Percentiles rank a stretch among this genome's conserved stretches.
phyloP scores from a whole-genome alignment of 2,329 filamentous ascomycete species.

The Diplodia seriata region DNA sequence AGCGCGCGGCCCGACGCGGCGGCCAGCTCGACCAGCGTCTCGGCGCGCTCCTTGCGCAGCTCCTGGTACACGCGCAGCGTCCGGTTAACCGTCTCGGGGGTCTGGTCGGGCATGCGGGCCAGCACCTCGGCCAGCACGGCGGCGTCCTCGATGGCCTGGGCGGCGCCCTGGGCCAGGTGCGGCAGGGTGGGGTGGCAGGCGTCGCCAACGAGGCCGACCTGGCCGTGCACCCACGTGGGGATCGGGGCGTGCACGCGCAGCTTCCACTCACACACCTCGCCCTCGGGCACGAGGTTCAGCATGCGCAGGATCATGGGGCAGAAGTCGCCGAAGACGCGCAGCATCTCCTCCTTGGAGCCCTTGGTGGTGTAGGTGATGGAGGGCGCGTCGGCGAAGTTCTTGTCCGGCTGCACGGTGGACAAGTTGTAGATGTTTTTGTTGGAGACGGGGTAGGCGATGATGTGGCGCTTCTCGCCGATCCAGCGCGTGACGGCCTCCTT shows the following conservation, averaged over 20 bases:
- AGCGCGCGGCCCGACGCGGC: constrained; percentile 61
- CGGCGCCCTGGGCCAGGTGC: constrained; percentile 69
- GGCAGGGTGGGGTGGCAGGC: constrained; percentile 69
- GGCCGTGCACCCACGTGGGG: constrained; percentile 65
- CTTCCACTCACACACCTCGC: constrained; percentile 73
- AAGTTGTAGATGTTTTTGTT: constrained; percentile 72
- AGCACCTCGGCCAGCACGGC: constrained; percentile 63
- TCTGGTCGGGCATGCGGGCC: constrained; percentile 54
- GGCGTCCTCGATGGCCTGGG: constrained; percentile 70
- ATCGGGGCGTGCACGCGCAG: constrained; percentile 67
- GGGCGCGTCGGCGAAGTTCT: constrained; percentile 63
- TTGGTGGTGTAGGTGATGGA: constrained; percentile 69
- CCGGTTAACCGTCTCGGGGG: constrained; percentile 56
- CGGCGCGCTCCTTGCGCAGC: constrained; percentile 63
- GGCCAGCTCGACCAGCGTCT: constrained; percentile 63
- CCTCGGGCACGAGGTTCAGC: constrained; percentile 67
- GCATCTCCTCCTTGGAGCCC: constrained; percentile 66
- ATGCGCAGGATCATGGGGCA: constrained; percentile 67
- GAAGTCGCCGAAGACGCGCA: constrained; percentile 66
- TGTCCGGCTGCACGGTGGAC: constrained; percentile 67
- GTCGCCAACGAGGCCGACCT: constrained; percentile 63
- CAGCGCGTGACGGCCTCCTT: constrained; percentile 73
- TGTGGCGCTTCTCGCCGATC: constrained; percentile 77
- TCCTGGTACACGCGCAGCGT: constrained; percentile 64
- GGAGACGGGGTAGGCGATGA: constrained; percentile 78